A percentile compares a stretch with the other conserved stretches of the same genome.
These are phyloP conservation scores for Eucalyptus cloeziana DNA, from an alignment of 345 rosid genomes.

Conservation along the genomic window DNA sequence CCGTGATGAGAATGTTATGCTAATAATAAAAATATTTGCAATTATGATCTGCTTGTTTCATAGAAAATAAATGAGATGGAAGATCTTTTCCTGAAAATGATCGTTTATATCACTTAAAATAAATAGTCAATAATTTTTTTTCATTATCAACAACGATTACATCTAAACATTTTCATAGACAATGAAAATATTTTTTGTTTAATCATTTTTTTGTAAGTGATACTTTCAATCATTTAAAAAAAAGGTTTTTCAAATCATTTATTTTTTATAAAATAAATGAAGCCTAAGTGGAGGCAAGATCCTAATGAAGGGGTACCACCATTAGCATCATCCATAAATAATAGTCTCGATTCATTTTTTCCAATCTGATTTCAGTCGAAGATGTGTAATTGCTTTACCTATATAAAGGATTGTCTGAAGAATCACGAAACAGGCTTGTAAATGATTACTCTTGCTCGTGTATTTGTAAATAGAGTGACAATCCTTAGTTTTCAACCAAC, in stretches of 20 bases:
- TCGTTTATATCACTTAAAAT: neutral
- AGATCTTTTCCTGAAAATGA: neutral
- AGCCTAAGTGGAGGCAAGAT: neutral
- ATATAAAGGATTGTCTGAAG: neutral
- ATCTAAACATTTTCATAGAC: neutral
- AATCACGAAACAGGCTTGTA: neutral
- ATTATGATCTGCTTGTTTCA: accelerated
- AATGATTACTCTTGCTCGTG: neutral
- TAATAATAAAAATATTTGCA: neutral
- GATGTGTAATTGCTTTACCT: neutral
- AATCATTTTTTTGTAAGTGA: neutral
- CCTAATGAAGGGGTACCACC: neutral
- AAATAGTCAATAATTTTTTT: neutral
- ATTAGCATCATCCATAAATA: neutral
- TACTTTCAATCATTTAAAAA: too few species aligned
- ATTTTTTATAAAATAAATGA: neutral
- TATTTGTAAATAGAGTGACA: neutral
- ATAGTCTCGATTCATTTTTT: neutral
- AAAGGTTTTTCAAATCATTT: too few species aligned
- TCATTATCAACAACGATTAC: neutral
- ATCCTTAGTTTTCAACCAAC: neutral
- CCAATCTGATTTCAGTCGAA: neutral
- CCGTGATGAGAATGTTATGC: neutral
- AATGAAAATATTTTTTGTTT: neutral
- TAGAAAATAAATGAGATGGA: neutral